Percentiles rank a stretch among this genome's conserved stretches.
Evolutionary conservation across 2,329 filamentous ascomycete species (phyloP).

Genomic region (Aspergillus proliferans): DNA sequence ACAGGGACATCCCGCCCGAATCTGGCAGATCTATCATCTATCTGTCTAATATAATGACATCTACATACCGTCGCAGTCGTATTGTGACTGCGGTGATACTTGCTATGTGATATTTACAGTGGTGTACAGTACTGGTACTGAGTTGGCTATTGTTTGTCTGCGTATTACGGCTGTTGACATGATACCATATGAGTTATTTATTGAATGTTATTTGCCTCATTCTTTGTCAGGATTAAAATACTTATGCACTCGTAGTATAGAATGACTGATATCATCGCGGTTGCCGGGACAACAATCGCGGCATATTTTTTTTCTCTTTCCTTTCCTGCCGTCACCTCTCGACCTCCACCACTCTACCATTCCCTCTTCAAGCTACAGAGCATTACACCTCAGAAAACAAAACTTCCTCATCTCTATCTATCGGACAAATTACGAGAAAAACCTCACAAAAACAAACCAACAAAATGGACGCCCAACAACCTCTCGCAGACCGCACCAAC

Average conservation of each 20-base stretch:
- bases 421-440: background rate
- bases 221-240: background rate
- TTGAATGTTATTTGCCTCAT: too few relatives aligned
- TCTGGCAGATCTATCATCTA: too few relatives aligned
- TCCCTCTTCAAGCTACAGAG: background rate
- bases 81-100: too few relatives aligned
- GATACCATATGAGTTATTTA: too few relatives aligned
- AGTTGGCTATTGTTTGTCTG: too few relatives aligned
- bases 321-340: slow-evolving; percentile 4
- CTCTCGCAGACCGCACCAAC: slow-evolving; percentile 38
- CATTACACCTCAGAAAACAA: background rate
- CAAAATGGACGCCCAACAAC: slow-evolving; percentile 31
- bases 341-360: background rate
- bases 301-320: slow-evolving; percentile 17
- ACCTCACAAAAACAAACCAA: background rate
- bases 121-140: too few relatives aligned
- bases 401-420: slow-evolving; percentile 4
- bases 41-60: too few relatives aligned
- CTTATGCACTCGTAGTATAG: background rate
- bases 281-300: slow-evolving; percentile 38
- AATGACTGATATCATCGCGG: slow-evolving; percentile 7
- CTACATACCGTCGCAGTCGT: too few relatives aligned
- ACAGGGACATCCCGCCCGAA: too few relatives aligned
- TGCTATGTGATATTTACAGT: too few relatives aligned
- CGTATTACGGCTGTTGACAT: too few relatives aligned